These are phyloP conservation scores for Fusarium foetens DNA, from an alignment of 2,329 filamentous ascomycete genomes.

Conservation along the genomic window DNA sequence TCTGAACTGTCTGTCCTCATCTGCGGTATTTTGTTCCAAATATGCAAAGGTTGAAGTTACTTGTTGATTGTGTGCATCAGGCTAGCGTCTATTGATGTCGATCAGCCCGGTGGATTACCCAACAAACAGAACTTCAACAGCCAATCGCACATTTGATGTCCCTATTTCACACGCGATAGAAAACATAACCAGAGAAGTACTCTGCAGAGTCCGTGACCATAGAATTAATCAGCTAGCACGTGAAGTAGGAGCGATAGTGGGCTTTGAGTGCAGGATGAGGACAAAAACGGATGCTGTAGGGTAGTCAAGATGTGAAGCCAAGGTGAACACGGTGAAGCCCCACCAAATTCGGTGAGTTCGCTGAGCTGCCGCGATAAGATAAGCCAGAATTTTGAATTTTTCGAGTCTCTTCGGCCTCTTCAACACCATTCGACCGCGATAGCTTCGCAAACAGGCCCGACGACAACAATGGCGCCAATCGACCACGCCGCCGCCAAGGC, in stretches of 20 bases:
- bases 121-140: not conserved
- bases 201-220: not conserved
- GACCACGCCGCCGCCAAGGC: conserved; percentile 47
- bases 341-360: conserved; percentile 32
- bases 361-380: conserved; percentile 33
- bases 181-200: fast-evolving
- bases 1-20: not conserved
- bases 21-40: not conserved
- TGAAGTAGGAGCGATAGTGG: not conserved
- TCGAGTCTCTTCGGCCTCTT: conserved; percentile 23
- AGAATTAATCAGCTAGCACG: not conserved
- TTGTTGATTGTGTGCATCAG: not conserved
- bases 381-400: conserved; percentile 39
- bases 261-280: too few species aligned
- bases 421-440: conserved; percentile 17
- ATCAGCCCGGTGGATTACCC: not conserved
- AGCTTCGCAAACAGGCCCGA: conserved; percentile 26
- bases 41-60: not conserved
- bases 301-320: not conserved
- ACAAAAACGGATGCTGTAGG: not conserved
- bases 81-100: not conserved
- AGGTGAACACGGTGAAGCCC: not conserved
- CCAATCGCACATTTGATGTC: not conserved
- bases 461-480: conserved; percentile 49
- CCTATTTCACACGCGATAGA: fast-evolving